Percentiles rank a stretch among this genome's conserved stretches.
Conservation (phyloP, 495 filamentous ascomycete species). For the Aspergillus biplanus region DNA sequence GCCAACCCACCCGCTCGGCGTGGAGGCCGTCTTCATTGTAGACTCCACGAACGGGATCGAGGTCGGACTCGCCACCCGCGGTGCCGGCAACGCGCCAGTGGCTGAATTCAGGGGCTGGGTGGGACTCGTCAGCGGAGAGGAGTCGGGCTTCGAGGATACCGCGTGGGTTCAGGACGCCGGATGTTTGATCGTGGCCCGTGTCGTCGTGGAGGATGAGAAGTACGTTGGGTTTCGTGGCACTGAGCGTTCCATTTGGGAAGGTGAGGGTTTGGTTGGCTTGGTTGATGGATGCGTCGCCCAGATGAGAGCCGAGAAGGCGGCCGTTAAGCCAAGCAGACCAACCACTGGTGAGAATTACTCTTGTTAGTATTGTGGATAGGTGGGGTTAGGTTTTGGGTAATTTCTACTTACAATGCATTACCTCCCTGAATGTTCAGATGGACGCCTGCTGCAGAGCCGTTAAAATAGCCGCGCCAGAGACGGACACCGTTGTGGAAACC, state of each 20-base stretch:
- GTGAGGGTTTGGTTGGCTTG: constrained; percentile 37
- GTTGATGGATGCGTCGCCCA: constrained; percentile 52
- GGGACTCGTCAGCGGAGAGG: constrained; percentile 28
- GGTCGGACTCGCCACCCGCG: constrained; percentile 68
- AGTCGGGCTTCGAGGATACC: constrained; percentile 65
- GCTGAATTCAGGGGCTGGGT: constrained; percentile 43
- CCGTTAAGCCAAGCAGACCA: constrained; percentile 59
- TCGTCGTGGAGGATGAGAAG: constrained; percentile 75
- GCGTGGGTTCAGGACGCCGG: constrained; percentile 65
- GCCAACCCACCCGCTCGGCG: constrained; percentile 69
- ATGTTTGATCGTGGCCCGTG: constrained; percentile 69
- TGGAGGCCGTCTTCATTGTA: constrained; percentile 74
- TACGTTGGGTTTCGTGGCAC: constrained; percentile 50
- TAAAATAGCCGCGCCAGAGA: constrained; percentile 73
- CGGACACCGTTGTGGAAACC: constrained; percentile 70
- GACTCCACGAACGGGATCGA: constrained; percentile 67
- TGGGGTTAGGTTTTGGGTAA: not conserved
- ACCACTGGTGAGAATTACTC: constrained; percentile 37
- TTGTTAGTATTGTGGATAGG: constrained; percentile 15
- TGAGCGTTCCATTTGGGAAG: constrained; percentile 51
- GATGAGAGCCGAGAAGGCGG: constrained; percentile 55
- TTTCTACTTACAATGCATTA: constrained; percentile 48
- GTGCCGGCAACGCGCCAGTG: constrained; percentile 78
- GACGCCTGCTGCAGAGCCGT: constrained; percentile 54
- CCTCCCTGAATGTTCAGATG: constrained; percentile 66